Conservation (phyloP, 2,329 filamentous ascomycete genomes). For the Hymenoscyphus scutula region DNA sequence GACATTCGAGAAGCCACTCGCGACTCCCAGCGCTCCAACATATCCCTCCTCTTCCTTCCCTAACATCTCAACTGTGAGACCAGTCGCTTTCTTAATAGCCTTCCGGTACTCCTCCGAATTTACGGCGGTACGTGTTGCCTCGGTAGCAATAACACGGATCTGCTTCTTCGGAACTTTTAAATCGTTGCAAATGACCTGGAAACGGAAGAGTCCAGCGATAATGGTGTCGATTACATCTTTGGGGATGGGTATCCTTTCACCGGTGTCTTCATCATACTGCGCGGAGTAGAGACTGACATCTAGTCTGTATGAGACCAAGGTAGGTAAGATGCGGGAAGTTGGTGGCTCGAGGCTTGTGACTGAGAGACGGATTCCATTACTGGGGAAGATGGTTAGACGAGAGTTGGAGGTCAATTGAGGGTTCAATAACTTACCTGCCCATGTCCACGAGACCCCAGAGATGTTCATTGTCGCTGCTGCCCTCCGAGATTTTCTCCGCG, state of each 20-base stretch:
- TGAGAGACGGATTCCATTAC: constrained; percentile 72
- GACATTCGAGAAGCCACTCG: constrained; percentile 60
- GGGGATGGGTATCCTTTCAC: constrained; percentile 52
- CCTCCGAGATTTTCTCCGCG: not conserved
- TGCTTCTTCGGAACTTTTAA: constrained; percentile 53
- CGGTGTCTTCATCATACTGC: constrained; percentile 47
- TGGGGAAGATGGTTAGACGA: constrained; percentile 27
- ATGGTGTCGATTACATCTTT: constrained; percentile 49
- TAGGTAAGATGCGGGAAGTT: constrained; percentile 60
- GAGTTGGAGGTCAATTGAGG: not conserved
- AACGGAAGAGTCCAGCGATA: constrained; percentile 50
- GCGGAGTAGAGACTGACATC: constrained; percentile 65
- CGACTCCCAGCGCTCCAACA: constrained; percentile 64
- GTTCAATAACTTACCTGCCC: constrained; percentile 37
- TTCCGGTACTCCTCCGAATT: constrained; percentile 56
- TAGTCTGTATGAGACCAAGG: constrained; percentile 53
- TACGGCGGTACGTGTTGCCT: constrained; percentile 60
- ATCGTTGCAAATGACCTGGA: constrained; percentile 56
- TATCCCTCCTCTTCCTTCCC: constrained; percentile 65
- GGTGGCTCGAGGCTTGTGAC: constrained; percentile 58
- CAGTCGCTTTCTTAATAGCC: constrained; percentile 53
- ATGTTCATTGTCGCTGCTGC: constrained; percentile 13
- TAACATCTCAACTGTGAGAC: constrained; percentile 59
- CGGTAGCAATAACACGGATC: constrained; percentile 61
- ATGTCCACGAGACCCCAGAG: constrained; percentile 38